Conservation (phyloP, 768 basidiomycete genomes). For the Tricholoma hemisulphureum region DNA sequence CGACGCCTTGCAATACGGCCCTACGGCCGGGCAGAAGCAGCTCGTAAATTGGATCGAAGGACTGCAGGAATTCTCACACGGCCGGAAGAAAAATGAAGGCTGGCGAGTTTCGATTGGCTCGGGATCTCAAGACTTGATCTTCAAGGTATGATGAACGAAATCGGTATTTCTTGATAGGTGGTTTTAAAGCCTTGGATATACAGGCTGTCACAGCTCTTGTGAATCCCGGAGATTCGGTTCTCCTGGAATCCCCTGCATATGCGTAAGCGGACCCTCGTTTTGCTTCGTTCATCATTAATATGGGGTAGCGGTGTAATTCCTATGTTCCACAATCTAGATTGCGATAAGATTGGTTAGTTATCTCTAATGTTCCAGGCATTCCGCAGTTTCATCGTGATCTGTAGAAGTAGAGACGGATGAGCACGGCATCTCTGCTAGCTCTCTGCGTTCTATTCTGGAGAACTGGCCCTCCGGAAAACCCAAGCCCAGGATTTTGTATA, state of each 20-base stretch:
- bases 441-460: slow-evolving; percentile 60
- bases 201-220: slow-evolving; percentile 69
- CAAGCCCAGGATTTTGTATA: slow-evolving; percentile 76
- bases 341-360: slow-evolving; percentile 55
- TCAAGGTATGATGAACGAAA: slow-evolving; percentile 55
- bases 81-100: slow-evolving; percentile 54
- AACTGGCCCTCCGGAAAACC: slow-evolving; percentile 68
- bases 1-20: slow-evolving; percentile 72
- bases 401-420: slow-evolving; percentile 71
- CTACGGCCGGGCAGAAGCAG: slow-evolving; percentile 65
- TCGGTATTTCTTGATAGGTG: neutral
- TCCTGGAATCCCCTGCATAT: slow-evolving; percentile 79
- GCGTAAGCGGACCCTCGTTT: slow-evolving; percentile 40
- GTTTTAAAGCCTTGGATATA: slow-evolving; percentile 22
- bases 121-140: slow-evolving; percentile 88
- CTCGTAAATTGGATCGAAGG: slow-evolving; percentile 67
- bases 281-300: slow-evolving; percentile 6
- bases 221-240: slow-evolving; percentile 74
- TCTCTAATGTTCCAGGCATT: neutral
- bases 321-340: slow-evolving; percentile 50
- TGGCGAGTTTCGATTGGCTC: slow-evolving; percentile 75
- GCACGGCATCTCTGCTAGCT: slow-evolving; percentile 56
- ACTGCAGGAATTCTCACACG: slow-evolving; percentile 71
- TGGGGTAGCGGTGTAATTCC: slow-evolving; percentile 46
- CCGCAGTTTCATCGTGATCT: neutral